Evolutionary conservation across 306 rosid species (phyloP).

Genomic region (Vigna angularis): DNA sequence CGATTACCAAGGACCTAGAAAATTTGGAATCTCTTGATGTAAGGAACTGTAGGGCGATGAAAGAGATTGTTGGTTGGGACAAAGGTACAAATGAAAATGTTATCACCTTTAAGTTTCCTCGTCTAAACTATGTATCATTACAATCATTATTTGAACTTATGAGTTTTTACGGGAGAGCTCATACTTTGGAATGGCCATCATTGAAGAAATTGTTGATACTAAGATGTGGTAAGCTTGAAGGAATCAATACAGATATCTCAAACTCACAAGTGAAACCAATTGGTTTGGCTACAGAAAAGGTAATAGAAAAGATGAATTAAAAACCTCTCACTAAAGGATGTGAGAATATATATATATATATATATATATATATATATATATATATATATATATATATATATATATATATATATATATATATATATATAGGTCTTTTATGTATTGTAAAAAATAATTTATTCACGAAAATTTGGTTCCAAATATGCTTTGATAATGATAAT

Average conservation of each 20-base stretch:
- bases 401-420: too few relatives aligned
- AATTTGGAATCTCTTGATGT: neutral
- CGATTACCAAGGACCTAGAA: conserved; percentile 33
- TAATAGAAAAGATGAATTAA: neutral
- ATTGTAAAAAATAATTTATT: neutral
- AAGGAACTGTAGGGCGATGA: too few relatives aligned
- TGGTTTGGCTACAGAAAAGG: conserved; percentile 22
- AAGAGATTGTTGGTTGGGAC: too few relatives aligned
- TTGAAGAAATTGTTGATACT: neutral
- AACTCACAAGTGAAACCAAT: conserved; percentile 21
- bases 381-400: too few relatives aligned
- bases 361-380: too few relatives aligned
- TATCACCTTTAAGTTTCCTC: too few relatives aligned
- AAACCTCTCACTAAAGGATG: too few relatives aligned
- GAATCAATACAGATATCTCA: neutral
- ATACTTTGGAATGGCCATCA: conserved; percentile 13
- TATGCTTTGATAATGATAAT: neutral
- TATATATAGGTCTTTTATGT: neutral
- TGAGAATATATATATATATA: too few relatives aligned
- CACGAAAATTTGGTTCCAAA: neutral
- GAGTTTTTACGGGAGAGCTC: conserved; percentile 5
- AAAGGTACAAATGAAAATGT: too few relatives aligned
- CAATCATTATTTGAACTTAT: neutral
- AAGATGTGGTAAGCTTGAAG: conserved; percentile 10
- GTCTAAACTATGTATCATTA: too few relatives aligned